A percentile compares a stretch with the other conserved stretches of the same genome.
Conservation (phyloP, 306 rosid genomes). For the Luffa acutangula region DNA sequence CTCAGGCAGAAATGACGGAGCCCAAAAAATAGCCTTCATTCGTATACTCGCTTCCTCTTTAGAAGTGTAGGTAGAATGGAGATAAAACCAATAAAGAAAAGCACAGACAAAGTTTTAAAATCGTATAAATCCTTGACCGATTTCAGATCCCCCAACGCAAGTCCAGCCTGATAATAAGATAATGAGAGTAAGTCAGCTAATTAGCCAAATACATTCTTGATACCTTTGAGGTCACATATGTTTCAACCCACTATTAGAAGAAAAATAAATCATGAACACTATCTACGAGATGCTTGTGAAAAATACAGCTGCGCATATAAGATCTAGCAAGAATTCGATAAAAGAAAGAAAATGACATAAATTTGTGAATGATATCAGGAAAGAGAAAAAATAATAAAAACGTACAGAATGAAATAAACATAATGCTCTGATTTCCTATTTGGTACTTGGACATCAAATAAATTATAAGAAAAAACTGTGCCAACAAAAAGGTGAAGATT, state of each 20-base stretch:
- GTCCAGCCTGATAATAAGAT: constrained; percentile 69
- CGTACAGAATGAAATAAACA: neutral
- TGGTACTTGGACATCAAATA: neutral
- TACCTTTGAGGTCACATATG: neutral
- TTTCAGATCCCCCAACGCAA: constrained; percentile 93
- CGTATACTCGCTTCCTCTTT: constrained; percentile 91
- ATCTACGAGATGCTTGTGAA: neutral
- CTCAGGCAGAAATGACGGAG: constrained; percentile 5
- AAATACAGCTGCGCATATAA: neutral
- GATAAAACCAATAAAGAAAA: constrained; percentile 85
- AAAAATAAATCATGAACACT: neutral
- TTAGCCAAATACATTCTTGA: neutral
- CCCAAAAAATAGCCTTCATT: constrained; percentile 31
- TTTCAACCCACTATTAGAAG: neutral
- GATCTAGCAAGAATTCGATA: neutral
- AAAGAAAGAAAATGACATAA: neutral
- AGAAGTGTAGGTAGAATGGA: constrained; percentile 62
- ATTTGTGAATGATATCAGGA: no score
- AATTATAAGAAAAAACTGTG: neutral
- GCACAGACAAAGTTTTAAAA: constrained; percentile 76
- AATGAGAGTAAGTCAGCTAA: neutral
- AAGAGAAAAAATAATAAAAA: neutral
- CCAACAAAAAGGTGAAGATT: neutral
- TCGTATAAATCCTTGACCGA: constrained; percentile 91
- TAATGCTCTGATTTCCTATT: neutral